Base-by-base conservation (phyloP, 352 stramenopile genomes). In the Pythium coloratum region DNA sequence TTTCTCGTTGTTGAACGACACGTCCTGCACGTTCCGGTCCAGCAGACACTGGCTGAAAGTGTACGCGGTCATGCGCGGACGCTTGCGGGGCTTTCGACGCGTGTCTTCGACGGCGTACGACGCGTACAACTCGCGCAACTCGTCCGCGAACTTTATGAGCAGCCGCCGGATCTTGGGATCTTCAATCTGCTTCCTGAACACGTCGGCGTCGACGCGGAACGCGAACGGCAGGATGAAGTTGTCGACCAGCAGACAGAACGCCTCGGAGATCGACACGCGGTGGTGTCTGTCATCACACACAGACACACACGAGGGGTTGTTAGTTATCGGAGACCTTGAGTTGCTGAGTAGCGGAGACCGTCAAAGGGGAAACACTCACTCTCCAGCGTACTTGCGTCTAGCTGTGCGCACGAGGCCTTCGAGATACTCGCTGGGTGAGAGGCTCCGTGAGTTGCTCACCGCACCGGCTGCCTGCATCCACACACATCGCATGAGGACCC, bases 171-270 rank as follows among this genome's bases (percentile, higher is more conserved):
- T 86, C 46, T 82, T 86, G 16, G 78, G 71, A 28, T 89, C 78
- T 46, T 93, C 85, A 12, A 93, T 72, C 70, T 93, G 80, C 67
- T 82, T 82, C 6, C 80, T 78, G 69, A 93, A 93, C 50, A 91
- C 59, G 53, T 93, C 84, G 32, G 78, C 78, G 62, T 93, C 82
- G 9, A 76, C 81, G 49, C 84, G 81, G 72, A 91, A 91, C 7
- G 85, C 85, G 34, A 87, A 91, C 16, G 85, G 81, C 10, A 91
- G 59, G 36, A 93, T 84, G 24, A 80, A 87, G 61, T 88, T 93
- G 71, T 91, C 82, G 2, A 90, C 70, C 36, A 93, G 76, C 44
- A 93, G 73, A 55, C 82, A 93, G 53, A 93, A 90, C 9, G 81
- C 75, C 67, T 93, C 85, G 6, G 85, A 93, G 7, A 93, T 64